A percentile compares a stretch with the other conserved stretches of the same genome.
Evolutionary conservation across 1,284 basidiomycete species (phyloP).

Genomic region (Singerocomus inundabilis): DNA sequence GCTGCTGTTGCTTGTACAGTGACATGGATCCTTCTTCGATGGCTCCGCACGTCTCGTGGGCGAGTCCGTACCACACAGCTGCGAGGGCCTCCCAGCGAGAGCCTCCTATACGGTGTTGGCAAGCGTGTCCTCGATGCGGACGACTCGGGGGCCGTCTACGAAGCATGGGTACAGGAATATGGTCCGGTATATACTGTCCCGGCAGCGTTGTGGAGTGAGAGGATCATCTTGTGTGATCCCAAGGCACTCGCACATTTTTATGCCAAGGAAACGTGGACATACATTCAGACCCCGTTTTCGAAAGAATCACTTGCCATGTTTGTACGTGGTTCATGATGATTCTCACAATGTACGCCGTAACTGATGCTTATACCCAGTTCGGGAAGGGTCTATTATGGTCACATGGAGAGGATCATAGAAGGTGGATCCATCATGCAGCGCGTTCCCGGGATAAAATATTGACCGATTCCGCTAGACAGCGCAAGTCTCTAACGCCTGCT

Average conservation of each 20-base stretch:
- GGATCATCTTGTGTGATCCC: slow-evolving; percentile 49
- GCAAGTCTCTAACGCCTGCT: slow-evolving; percentile 23
- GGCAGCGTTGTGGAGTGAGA: slow-evolving; percentile 38
- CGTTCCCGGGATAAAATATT: too few relatives aligned
- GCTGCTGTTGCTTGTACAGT: too few relatives aligned
- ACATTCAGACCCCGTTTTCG: slow-evolving; percentile 39
- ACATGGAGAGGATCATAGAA: slow-evolving; percentile 17
- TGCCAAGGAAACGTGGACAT: slow-evolving; percentile 47
- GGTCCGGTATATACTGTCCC: slow-evolving; percentile 47
- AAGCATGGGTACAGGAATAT: slow-evolving; percentile 19
- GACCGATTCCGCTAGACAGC: slow-evolving; percentile 32
- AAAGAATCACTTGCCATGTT: slow-evolving; percentile 38
- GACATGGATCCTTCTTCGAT: too few relatives aligned
- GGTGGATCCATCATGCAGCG: background rate
- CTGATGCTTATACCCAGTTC: background rate
- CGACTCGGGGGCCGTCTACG: slow-evolving; percentile 16
- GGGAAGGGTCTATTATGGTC: slow-evolving; percentile 12
- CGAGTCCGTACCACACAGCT: background rate
- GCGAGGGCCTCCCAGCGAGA: slow-evolving; percentile 19
- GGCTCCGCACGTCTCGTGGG: too few relatives aligned
- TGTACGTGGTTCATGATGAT: slow-evolving; percentile 16
- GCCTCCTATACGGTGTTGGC: slow-evolving; percentile 19
- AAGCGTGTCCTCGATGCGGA: background rate
- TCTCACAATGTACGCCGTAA: background rate
- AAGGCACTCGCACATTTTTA: slow-evolving; percentile 55